phyloP scores from a whole-genome alignment of 2,329 filamentous ascomycete species.

The Paraphaeosphaeria sporulosa region DNA sequence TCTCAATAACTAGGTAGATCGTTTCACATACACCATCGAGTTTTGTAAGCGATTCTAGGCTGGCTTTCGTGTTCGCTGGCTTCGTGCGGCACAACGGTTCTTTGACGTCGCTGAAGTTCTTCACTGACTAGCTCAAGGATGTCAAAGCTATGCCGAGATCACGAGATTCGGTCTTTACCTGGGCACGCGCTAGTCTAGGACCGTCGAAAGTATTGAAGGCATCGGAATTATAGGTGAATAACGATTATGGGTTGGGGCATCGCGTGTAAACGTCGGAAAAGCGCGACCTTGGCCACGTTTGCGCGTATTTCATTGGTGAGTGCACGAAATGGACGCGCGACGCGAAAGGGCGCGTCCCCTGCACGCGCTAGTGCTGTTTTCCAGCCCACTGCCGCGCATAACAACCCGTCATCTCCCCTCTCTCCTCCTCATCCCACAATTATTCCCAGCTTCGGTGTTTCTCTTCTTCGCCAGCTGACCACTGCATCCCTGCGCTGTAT shows the following conservation, averaged over 20 bases:
- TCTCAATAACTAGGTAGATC: not conserved
- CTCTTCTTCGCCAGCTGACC: constrained; percentile 27
- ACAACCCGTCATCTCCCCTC: constrained; percentile 28
- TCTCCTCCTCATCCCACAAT: constrained; percentile 17
- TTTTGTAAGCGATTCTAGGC: not conserved
- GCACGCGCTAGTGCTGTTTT: constrained; percentile 33
- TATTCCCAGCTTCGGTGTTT: constrained; percentile 27
- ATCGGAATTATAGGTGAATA: constrained; percentile 7
- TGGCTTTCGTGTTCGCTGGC: not conserved
- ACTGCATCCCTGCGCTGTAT: constrained; percentile 29
- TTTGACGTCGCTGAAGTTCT: not conserved
- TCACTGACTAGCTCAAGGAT: not conserved
- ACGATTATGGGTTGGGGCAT: not conserved
- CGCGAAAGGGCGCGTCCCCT: constrained; percentile 31
- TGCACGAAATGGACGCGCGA: constrained; percentile 28
- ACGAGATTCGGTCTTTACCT: not conserved
- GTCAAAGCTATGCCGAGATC: not conserved
- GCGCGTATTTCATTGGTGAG: constrained; percentile 33
- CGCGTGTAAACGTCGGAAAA: constrained; percentile 16
- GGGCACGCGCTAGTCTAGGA: not conserved
- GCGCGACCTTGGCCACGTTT: not conserved
- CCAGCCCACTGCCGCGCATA: constrained; percentile 38
- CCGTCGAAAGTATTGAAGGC: not conserved
- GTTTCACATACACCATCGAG: not conserved
- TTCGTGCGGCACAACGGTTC: not conserved